Evolutionary conservation across 1,139 yeast genomes (phyloP).

Genomic region (Debaryomyces robertsiae): DNA sequence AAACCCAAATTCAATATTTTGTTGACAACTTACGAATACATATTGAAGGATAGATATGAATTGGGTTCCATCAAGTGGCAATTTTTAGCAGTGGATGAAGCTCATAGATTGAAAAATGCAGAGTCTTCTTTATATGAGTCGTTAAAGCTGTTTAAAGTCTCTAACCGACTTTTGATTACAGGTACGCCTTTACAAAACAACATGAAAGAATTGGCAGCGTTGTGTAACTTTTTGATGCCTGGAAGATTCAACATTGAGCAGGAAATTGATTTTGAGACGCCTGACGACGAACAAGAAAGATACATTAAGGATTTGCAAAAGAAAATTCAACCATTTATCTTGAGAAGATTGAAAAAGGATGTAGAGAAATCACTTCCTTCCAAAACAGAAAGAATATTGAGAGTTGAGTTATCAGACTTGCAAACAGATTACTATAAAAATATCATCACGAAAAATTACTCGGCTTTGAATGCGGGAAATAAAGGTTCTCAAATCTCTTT

Average conservation of each 20-base stretch:
- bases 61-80: conserved; percentile 91
- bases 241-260: conserved; percentile 88
- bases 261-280: conserved; percentile 91
- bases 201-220: conserved; percentile 91
- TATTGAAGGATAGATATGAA: conserved; percentile 80
- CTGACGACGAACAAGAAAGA: conserved; percentile 81
- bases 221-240: conserved; percentile 94
- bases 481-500: conserved; percentile 81
- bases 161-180: conserved; percentile 85
- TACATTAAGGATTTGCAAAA: conserved; percentile 84
- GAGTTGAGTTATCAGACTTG: conserved; percentile 92
- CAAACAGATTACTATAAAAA: conserved; percentile 96
- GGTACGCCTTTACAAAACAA: conserved; percentile 98
- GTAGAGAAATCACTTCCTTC: conserved; percentile 96
- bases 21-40: conserved; percentile 93
- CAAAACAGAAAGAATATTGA: conserved; percentile 88
- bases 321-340: conserved; percentile 85
- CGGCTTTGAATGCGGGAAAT: conserved; percentile 86
- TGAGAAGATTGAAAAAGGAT: conserved; percentile 92
- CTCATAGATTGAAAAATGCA: conserved; percentile 92
- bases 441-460: conserved; percentile 85
- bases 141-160: conserved; percentile 75
- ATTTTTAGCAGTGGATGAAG: conserved; percentile 96
- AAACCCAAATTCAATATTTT: conserved; percentile 87
- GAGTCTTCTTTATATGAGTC: conserved; percentile 93